Evolutionary conservation across 2,329 filamentous ascomycete genomes (phyloP).

Genomic region (Neofusicoccum laricinum): DNA sequence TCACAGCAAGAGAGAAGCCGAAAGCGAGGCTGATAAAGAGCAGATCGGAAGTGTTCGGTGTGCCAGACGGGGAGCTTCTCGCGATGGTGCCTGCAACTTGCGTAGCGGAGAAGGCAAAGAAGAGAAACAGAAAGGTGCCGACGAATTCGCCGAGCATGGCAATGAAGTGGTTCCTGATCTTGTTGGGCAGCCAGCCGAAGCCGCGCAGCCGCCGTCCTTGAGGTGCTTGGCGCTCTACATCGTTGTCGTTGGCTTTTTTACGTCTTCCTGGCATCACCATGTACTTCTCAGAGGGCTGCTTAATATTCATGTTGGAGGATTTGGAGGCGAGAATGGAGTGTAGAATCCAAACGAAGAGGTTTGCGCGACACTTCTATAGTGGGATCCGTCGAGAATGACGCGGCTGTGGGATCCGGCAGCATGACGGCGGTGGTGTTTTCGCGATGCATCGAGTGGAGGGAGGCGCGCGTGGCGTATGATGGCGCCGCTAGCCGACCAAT

Average conservation of each 20-base stretch:
- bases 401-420: neutral
- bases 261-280: constrained; percentile 30
- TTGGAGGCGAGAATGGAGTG: neutral
- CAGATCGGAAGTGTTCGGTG: constrained; percentile 36
- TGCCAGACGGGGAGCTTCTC: constrained; percentile 30
- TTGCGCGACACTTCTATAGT: neutral
- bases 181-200: constrained; percentile 44
- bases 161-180: constrained; percentile 41
- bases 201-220: constrained; percentile 38
- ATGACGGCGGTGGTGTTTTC: neutral
- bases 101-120: constrained; percentile 39
- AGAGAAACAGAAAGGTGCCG: constrained; percentile 41
- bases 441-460: neutral
- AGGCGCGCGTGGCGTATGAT: neutral
- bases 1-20: constrained; percentile 39
- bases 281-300: constrained; percentile 31
- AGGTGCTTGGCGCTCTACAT: constrained; percentile 22
- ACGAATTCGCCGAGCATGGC: constrained; percentile 44
- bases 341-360: neutral
- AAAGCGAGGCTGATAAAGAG: constrained; percentile 38
- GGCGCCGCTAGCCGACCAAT: neutral
- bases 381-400: neutral
- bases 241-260: constrained; percentile 4
- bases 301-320: constrained; percentile 37
- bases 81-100: constrained; percentile 39